Conservation (phyloP, 441 rosid species). For the Melastoma candidum region DNA sequence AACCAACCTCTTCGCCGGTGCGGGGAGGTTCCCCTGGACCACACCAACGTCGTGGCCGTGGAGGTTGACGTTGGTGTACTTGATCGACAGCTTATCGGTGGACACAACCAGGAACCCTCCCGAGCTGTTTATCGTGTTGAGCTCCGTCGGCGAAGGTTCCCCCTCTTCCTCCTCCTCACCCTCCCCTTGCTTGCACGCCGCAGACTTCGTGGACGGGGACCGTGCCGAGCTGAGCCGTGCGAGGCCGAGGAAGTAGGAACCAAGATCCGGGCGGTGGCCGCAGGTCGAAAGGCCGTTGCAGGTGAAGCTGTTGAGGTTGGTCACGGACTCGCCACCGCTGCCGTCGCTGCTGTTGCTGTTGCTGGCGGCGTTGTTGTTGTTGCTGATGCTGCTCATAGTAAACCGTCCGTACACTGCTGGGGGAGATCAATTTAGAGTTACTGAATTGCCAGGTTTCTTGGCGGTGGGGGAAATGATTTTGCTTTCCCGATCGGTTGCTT, state of each 20-base stretch:
- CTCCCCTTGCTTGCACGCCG: neutral
- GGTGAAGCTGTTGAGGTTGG: constrained; percentile 4
- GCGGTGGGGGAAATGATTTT: too few species aligned
- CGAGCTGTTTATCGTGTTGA: constrained; percentile 77
- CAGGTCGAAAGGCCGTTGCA: neutral
- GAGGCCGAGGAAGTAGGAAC: constrained; percentile 29
- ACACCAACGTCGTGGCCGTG: constrained; percentile 87
- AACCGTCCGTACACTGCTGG: too few species aligned
- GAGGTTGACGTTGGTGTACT: constrained; percentile 41
- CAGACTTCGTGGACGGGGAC: constrained; percentile 7
- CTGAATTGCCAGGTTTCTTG: too few species aligned
- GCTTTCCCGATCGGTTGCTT: too few species aligned
- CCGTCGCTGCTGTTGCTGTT: constrained; percentile 4
- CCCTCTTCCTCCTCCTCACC: constrained; percentile 25
- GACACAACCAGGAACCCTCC: constrained; percentile 62
- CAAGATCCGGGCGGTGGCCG: constrained; percentile 23
- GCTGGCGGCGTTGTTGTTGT: constrained; percentile 12
- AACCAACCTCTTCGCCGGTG: constrained; percentile 52
- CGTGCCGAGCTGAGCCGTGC: constrained; percentile 22
- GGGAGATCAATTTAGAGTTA: too few species aligned
- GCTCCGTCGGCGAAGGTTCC: constrained; percentile 73
- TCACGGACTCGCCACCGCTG: constrained; percentile 4
- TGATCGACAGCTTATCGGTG: constrained; percentile 63
- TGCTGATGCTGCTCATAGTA: constrained; percentile 8
- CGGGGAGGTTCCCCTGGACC: constrained; percentile 64